Conservation (phyloP, 805 yeast genomes). For the Metschnikowia sp. region DNA sequence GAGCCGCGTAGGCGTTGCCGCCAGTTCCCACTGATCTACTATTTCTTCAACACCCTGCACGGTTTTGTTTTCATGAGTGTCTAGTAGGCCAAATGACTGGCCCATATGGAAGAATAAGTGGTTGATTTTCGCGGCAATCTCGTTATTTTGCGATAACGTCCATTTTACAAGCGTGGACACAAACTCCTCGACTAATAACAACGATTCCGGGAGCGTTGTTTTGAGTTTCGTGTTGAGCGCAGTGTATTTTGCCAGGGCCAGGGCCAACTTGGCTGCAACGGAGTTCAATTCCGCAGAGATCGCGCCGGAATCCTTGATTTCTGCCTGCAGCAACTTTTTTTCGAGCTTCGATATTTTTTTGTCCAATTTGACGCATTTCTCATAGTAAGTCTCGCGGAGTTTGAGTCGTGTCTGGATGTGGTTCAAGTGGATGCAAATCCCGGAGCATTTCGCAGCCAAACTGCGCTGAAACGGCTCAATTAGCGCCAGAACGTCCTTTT, state of each 20-base stretch:
- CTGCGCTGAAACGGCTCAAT: conserved; percentile 27
- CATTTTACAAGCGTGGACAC: conserved; percentile 40
- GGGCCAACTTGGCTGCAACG: conserved; percentile 29
- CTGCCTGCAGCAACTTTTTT: conserved; percentile 18
- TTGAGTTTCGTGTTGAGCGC: conserved; percentile 35
- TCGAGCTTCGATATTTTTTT: conserved; percentile 36
- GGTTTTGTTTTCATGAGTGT: conserved; percentile 21
- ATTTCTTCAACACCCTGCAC: conserved; percentile 16
- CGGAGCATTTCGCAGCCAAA: conserved; percentile 33
- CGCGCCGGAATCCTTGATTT: conserved; percentile 37
- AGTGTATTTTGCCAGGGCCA: conserved; percentile 26
- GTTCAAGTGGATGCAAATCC: conserved; percentile 37
- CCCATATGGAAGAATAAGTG: conserved; percentile 26
- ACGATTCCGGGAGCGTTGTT: conserved; percentile 44
- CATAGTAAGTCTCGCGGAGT: conserved; percentile 43
- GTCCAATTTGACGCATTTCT: conserved; percentile 37
- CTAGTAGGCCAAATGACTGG: conserved; percentile 29
- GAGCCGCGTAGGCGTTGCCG: conserved; percentile 33
- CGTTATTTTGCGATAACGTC: conserved; percentile 36
- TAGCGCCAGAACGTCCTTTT: conserved; percentile 14
- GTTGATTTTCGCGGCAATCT: conserved; percentile 29
- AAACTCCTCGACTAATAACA: conserved; percentile 47
- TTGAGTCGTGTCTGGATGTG: conserved; percentile 38
- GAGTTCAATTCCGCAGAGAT: conserved; percentile 33
- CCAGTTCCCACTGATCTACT: conserved; percentile 36